A percentile compares a stretch with the other conserved stretches of the same genome.
Conservation (phyloP, 2,329 filamentous ascomycete species). For the Nigrospora osmanthi region DNA sequence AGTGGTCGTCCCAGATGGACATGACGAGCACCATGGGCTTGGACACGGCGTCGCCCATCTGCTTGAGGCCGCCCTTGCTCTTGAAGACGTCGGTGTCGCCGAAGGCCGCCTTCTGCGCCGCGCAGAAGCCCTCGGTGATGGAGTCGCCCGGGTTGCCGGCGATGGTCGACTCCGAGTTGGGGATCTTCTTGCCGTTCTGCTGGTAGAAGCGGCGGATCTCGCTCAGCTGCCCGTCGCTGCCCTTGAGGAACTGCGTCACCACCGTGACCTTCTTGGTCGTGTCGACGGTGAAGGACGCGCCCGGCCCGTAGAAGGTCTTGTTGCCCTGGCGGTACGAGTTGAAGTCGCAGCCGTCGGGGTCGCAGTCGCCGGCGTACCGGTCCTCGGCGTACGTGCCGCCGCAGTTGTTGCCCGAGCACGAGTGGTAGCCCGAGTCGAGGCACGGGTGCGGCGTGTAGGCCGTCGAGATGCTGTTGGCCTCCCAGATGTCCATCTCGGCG, state of each 20-base stretch:
- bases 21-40: constrained; percentile 55
- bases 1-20: constrained; percentile 48
- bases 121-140: constrained; percentile 48
- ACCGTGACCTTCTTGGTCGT: constrained; percentile 48
- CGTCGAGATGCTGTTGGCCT: constrained; percentile 49
- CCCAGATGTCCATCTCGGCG: constrained; percentile 55
- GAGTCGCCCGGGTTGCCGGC: constrained; percentile 18
- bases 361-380: constrained; percentile 51
- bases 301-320: constrained; percentile 49
- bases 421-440: constrained; percentile 32
- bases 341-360: constrained; percentile 59
- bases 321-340: constrained; percentile 56
- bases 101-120: constrained; percentile 44
- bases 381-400: constrained; percentile 37
- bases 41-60: constrained; percentile 43
- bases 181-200: constrained; percentile 42
- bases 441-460: constrained; percentile 56
- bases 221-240: constrained; percentile 35
- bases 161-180: constrained; percentile 27
- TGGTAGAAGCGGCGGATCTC: constrained; percentile 53
- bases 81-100: constrained; percentile 42
- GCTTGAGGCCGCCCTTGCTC: constrained; percentile 41
- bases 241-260: constrained; percentile 47
- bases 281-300: constrained; percentile 42
- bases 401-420: constrained; percentile 36